Evolutionary conservation across 805 yeast species (phyloP).

Genomic region (Kluyveromyces lactis): DNA sequence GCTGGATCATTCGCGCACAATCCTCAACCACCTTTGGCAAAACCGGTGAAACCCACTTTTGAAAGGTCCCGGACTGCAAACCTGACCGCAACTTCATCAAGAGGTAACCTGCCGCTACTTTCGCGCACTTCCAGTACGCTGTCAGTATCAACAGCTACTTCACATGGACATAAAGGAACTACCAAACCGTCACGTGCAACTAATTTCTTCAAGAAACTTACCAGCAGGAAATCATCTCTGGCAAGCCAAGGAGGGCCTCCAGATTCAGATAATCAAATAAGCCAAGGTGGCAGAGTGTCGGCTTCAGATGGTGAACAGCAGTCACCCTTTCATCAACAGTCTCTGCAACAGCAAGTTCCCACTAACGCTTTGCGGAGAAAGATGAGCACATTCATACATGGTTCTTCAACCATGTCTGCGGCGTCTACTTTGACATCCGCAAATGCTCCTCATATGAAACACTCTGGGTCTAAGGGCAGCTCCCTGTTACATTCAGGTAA

Average conservation of each 20-base stretch:
- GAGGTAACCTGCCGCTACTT: neutral
- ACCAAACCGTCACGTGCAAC: neutral
- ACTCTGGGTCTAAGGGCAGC: neutral
- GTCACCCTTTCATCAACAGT: neutral
- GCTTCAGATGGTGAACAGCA: neutral
- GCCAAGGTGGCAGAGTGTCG: neutral
- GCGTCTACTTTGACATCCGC: neutral
- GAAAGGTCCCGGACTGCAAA: conserved; percentile 4
- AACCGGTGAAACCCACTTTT: conserved; percentile 4
- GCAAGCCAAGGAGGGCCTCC: neutral
- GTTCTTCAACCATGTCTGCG: conserved; percentile 4
- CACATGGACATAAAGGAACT: neutral
- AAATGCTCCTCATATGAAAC: neutral
- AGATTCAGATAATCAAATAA: neutral
- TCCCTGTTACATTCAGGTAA: conserved; percentile 1
- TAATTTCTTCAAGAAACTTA: conserved; percentile 1
- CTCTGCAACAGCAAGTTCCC: neutral
- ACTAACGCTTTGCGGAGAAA: conserved; percentile 8
- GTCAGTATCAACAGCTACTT: neutral
- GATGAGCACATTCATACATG: conserved; percentile 19
- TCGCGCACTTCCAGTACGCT: conserved; percentile 2
- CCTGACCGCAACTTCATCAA: neutral
- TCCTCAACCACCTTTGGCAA: conserved; percentile 2
- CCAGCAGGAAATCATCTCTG: conserved; percentile 3
- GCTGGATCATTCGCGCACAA: conserved; percentile 1